These are phyloP conservation scores for Priceomyces medius DNA, from an alignment of 805 yeast genomes.

Conservation along the genomic window DNA sequence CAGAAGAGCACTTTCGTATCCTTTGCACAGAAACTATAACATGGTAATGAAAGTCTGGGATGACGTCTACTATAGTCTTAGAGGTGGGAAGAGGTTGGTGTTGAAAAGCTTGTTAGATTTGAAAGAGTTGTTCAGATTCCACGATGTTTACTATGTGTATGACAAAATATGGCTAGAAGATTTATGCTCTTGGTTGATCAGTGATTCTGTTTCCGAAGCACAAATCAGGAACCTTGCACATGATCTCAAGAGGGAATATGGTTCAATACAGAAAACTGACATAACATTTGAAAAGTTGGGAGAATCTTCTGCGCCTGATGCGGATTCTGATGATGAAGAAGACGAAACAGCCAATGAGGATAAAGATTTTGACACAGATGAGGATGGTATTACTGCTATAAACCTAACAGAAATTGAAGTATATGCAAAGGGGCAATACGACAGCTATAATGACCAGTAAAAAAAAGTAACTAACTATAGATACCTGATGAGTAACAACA, in stretches of 20 bases:
- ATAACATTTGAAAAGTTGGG: slow-evolving; percentile 54
- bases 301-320: slow-evolving; percentile 17
- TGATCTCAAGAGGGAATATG: slow-evolving; percentile 52
- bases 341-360: slow-evolving; percentile 15
- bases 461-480: too few relatives aligned
- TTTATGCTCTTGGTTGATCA: slow-evolving; percentile 68
- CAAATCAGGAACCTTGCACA: slow-evolving; percentile 63
- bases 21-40: slow-evolving; percentile 71
- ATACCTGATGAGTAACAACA: too few relatives aligned
- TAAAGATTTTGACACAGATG: slow-evolving; percentile 15
- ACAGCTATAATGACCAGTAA: slow-evolving; percentile 8
- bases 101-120: slow-evolving; percentile 58
- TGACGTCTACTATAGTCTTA: slow-evolving; percentile 63
- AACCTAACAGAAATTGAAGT: slow-evolving; percentile 52
- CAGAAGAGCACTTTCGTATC: slow-evolving; percentile 74
- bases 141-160: slow-evolving; percentile 83
- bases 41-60: slow-evolving; percentile 66
- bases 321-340: slow-evolving; percentile 13
- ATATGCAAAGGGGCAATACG: slow-evolving; percentile 1
- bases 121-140: slow-evolving; percentile 74
- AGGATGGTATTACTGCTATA: slow-evolving; percentile 39
- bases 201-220: slow-evolving; percentile 57
- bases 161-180: slow-evolving; percentile 77
- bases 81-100: slow-evolving; percentile 68
- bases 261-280: slow-evolving; percentile 38